Conservation (phyloP, 2,329 filamentous ascomycete genomes). For the Penicillium glabrum region DNA sequence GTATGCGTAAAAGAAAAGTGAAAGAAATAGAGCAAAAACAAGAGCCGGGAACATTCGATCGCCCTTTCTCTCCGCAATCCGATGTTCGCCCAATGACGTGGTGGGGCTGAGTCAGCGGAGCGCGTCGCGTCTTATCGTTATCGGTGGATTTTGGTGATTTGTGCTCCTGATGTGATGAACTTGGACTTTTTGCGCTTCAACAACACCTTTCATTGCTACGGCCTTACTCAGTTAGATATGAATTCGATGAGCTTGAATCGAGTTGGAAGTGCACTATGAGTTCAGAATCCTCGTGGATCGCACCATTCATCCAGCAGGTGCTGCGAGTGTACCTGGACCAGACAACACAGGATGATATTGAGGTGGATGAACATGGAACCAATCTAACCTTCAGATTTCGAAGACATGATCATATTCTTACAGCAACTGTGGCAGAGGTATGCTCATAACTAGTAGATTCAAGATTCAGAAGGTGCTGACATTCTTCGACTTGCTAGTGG, state of each 20-base stretch:
- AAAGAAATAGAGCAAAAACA: neutral
- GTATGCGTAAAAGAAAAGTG: neutral
- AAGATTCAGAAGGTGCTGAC: constrained; percentile 1
- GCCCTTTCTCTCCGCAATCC: constrained; percentile 15
- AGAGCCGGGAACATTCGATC: neutral
- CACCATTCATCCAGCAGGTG: constrained; percentile 23
- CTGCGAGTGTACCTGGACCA: constrained; percentile 20
- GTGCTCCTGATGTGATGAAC: neutral
- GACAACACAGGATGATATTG: constrained; percentile 5
- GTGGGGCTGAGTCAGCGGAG: constrained; percentile 22
- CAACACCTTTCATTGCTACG: neutral
- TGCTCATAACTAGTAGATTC: neutral
- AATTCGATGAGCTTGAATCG: neutral
- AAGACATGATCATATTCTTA: constrained; percentile 1
- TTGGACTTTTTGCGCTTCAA: neutral
- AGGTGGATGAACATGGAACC: constrained; percentile 35
- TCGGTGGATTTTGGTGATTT: constrained; percentile 2
- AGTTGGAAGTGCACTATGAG: neutral
- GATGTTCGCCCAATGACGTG: constrained; percentile 31
- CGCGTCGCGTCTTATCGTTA: constrained; percentile 15
- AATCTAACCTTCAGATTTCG: constrained; percentile 30
- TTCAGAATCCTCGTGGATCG: constrained; percentile 21
- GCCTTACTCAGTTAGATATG: neutral
- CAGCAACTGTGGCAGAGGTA: constrained; percentile 34
- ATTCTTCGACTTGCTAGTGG: constrained; percentile 24